A percentile compares a stretch with the other conserved stretches of the same genome.
Conservation (phyloP, 139 green algal genomes). For the Closterium sp. region DNA sequence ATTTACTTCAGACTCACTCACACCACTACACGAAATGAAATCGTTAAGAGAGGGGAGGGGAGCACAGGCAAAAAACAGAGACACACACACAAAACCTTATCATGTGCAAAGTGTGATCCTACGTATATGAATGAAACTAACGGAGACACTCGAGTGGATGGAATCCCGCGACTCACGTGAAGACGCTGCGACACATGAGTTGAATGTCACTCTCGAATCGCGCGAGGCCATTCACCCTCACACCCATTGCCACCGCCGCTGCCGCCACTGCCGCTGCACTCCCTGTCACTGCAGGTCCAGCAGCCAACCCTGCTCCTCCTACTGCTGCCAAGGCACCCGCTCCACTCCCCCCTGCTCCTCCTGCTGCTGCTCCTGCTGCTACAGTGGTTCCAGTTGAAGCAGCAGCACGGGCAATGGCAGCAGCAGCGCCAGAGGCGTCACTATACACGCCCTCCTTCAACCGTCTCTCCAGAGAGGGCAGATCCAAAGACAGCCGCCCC, state of each 20-base stretch:
- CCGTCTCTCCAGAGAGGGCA: not conserved
- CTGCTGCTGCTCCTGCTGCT: not conserved
- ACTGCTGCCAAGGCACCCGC: not conserved
- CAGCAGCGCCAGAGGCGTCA: not conserved
- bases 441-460: not conserved
- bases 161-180: slow-evolving; percentile 1
- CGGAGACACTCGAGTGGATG: no score
- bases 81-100: no score
- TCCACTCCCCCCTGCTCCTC: not conserved
- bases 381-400: not conserved
- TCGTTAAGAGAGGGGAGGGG: no score
- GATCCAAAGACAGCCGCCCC: not conserved
- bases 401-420: not conserved
- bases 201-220: slow-evolving; percentile 12
- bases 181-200: slow-evolving; percentile 30
- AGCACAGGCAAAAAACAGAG: no score
- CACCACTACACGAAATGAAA: no score
- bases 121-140: no score
- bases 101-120: no score
- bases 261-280: not conserved
- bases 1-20: no score
- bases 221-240: not conserved
- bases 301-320: not conserved
- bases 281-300: not conserved
- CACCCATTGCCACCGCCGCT: not conserved